Evolutionary conservation across 2,329 filamentous ascomycete genomes (phyloP).

Genomic region (Diplodia sapinea): DNA sequence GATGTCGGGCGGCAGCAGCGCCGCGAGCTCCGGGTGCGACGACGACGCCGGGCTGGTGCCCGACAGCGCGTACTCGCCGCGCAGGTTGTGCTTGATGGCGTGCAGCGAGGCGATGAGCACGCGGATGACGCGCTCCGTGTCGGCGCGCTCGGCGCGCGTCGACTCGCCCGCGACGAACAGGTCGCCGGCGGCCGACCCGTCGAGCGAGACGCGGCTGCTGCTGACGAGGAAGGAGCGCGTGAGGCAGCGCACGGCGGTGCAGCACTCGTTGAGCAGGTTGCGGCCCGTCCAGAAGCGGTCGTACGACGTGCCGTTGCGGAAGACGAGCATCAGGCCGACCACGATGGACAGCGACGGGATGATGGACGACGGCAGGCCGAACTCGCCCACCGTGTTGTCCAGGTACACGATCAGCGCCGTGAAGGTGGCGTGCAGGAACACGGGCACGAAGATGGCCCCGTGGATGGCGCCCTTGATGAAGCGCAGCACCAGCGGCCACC

Average conservation of each 20-base stretch:
- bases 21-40: constrained; percentile 41
- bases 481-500: constrained; percentile 68
- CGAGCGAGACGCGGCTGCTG: constrained; percentile 41
- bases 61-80: constrained; percentile 62
- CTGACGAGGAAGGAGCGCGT: constrained; percentile 62
- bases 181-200: constrained; percentile 31
- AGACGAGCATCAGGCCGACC: constrained; percentile 70
- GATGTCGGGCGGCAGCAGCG: constrained; percentile 43
- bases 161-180: constrained; percentile 34
- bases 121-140: constrained; percentile 65
- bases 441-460: constrained; percentile 61
- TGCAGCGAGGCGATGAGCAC: constrained; percentile 67
- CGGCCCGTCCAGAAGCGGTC: constrained; percentile 69
- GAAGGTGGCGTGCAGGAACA: constrained; percentile 63
- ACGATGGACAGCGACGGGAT: constrained; percentile 69
- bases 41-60: constrained; percentile 22
- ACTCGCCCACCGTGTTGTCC: constrained; percentile 57
- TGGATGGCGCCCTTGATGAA: constrained; percentile 70
- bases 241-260: constrained; percentile 65
- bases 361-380: constrained; percentile 64
- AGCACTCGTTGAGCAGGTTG: constrained; percentile 62
- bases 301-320: constrained; percentile 68
- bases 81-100: constrained; percentile 68
- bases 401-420: constrained; percentile 65
- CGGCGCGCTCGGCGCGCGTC: constrained; percentile 53